Evolutionary conservation across 2,329 filamentous ascomycete species (phyloP), one percentile per base, ranked within the genome.

Genomic region (Aspergillus sclerotialis): DNA sequence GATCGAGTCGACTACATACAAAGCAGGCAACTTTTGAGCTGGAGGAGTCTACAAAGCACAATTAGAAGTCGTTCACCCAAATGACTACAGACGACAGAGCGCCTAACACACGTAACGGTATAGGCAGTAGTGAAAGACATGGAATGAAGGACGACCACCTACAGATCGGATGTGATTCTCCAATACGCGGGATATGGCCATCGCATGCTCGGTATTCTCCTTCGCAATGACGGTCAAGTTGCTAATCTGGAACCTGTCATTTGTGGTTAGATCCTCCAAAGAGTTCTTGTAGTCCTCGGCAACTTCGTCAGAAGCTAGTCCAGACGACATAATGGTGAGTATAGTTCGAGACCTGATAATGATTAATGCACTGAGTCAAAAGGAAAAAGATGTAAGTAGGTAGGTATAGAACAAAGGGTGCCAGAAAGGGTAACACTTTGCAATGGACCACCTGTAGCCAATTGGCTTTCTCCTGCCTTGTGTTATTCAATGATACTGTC

Each of bases 1-100:
- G 42, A 98, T 90, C 11, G 90, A 96, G 65, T 98, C 92, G 55
- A 98, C 81, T 46, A 98, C 86, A 65, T 96, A 98, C 17, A 98
- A 74, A n/a, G 92, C 87, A 12, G 92, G 89, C 3, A 98, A 71
- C 57, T 96, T 98, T 61, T 88, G 89, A 41, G 79, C 75, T 25
- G 92, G 88, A 29, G 87, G 78, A 35, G 84, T 86, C 92, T 98
- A 64, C 46, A 59, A 33, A 52, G 43, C 45, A 50, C 35, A 49
- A 56, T 60, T 57, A 58, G 56, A 60, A 46, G 42, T 42, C 38
- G 40, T 48, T 42, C 43, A 43, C 42, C 43, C 45, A 42, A 33
- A 37, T 44, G 44, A 48, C 44, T 46, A 50, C 43, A 40, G 41
- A 41, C 43, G 31, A 30, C 33, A 35, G 15, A 33, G 34, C 36